phyloP scores from a whole-genome alignment of 495 filamentous ascomycete genomes.

The Trichoderma parareesei region DNA sequence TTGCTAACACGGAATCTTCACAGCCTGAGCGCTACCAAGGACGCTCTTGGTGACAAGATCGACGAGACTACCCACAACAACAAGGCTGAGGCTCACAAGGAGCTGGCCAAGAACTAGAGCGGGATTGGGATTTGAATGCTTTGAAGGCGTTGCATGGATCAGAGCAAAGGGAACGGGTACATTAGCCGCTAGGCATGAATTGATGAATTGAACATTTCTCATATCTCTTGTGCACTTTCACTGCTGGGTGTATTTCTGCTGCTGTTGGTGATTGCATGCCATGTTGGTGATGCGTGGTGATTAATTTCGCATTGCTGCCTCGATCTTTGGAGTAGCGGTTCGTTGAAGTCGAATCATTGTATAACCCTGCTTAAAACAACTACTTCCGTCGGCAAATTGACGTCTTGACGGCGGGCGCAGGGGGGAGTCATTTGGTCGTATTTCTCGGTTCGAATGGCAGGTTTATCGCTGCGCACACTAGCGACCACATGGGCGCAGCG shows the following conservation, averaged over 20 bases:
- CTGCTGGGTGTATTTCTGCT: no score
- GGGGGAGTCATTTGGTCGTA: neutral
- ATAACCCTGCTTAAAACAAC: no score
- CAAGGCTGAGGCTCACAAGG: slow-evolving; percentile 40
- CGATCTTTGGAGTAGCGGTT: neutral
- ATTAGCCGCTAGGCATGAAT: neutral
- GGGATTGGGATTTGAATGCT: neutral
- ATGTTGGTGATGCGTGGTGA: neutral
- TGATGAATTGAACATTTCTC: neutral
- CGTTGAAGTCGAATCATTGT: neutral
- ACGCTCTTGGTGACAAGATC: slow-evolving; percentile 41
- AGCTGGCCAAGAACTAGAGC: slow-evolving; percentile 27
- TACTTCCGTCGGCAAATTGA: no score
- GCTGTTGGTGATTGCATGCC: no score
- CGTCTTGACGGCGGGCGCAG: neutral
- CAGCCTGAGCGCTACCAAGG: slow-evolving; percentile 40
- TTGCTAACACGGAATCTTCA: neutral
- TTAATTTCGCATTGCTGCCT: no score
- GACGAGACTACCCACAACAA: slow-evolving; percentile 40
- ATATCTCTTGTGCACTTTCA: neutral
- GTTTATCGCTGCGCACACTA: neutral
- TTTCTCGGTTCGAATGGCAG: neutral
- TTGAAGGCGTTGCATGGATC: neutral
- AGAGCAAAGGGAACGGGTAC: neutral
- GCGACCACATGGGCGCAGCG: no score